phyloP scores from a whole-genome alignment of 805 yeast genomes.

The Wickerhamomyces silvicola region DNA sequence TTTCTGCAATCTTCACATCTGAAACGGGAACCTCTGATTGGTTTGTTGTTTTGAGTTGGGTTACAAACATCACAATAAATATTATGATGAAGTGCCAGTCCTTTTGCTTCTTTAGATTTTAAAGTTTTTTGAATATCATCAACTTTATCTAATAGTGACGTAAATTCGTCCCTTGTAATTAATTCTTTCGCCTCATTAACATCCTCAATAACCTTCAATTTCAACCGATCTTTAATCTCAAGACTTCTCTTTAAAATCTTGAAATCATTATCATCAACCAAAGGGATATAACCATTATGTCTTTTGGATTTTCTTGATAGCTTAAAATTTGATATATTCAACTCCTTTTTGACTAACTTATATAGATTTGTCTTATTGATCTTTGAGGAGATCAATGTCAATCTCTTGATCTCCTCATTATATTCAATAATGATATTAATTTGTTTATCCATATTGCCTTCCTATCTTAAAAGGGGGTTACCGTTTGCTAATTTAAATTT shows the following conservation, averaged over 20 bases:
- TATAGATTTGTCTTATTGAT: not conserved
- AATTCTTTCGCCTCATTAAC: not conserved
- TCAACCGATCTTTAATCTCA: constrained; percentile 39
- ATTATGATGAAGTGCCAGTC: constrained; percentile 1
- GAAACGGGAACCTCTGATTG: constrained; percentile 32
- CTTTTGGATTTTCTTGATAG: constrained; percentile 43
- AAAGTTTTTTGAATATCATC: not conserved
- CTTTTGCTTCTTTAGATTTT: not conserved
- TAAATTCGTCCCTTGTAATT: not conserved
- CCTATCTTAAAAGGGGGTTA: too few relatives aligned
- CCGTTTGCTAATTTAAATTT: not conserved
- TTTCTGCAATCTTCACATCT: constrained; percentile 40
- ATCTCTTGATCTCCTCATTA: not conserved
- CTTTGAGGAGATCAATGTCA: not conserved
- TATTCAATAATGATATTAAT: not conserved
- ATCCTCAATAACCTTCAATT: constrained; percentile 19
- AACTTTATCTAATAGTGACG: not conserved
- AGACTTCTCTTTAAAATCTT: constrained; percentile 38
- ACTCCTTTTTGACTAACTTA: not conserved
- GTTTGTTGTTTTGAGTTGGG: not conserved
- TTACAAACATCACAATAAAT: constrained; percentile 4
- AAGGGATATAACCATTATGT: constrained; percentile 31
- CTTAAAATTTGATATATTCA: not conserved
- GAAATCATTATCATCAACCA: constrained; percentile 36
- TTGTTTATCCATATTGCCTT: not conserved